A percentile compares a stretch with the other conserved stretches of the same genome.
Evolutionary conservation across 805 yeast genomes (phyloP).

Genomic region (Yamadazyma insecticola): DNA sequence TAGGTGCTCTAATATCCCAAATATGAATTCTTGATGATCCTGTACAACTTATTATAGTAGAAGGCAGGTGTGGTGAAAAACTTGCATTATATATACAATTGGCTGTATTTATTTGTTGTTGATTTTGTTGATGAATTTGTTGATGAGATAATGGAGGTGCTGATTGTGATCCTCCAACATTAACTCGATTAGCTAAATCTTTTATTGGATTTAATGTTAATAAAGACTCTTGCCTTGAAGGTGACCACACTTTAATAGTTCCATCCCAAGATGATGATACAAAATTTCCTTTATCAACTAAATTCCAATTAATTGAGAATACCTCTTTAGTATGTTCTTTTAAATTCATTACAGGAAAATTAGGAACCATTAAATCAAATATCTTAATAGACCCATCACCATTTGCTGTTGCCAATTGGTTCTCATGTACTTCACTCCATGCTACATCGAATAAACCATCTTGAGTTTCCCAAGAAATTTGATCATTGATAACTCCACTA

Average conservation of each 20-base stretch:
- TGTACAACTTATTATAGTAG: constrained; percentile 62
- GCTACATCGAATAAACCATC: constrained; percentile 85
- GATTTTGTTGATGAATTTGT: constrained; percentile 24
- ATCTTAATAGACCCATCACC: constrained; percentile 89
- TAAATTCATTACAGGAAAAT: constrained; percentile 70
- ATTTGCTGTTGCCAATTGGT: constrained; percentile 74
- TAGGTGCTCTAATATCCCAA: constrained; percentile 76
- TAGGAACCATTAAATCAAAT: constrained; percentile 65
- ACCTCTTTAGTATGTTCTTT: constrained; percentile 77
- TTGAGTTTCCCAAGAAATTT: constrained; percentile 75
- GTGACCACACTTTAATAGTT: constrained; percentile 73
- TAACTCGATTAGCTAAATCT: no score
- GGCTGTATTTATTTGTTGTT: constrained; percentile 30
- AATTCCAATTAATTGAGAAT: constrained; percentile 69
- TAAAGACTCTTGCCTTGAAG: constrained; percentile 51
- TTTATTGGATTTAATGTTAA: constrained; percentile 45
- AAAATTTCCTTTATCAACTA: constrained; percentile 62
- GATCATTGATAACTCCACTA: constrained; percentile 55
- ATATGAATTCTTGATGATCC: constrained; percentile 71
- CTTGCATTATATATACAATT: constrained; percentile 76
- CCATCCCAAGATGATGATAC: constrained; percentile 93
- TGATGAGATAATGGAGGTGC: constrained; percentile 30
- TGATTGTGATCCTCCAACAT: constrained; percentile 9
- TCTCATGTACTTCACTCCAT: constrained; percentile 90
- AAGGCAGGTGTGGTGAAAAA: constrained; percentile 82